A percentile compares a stretch with the other conserved stretches of the same genome.
Evolutionary conservation across 2,329 filamentous ascomycete species (phyloP).

Genomic region (Fusarium falciforme): DNA sequence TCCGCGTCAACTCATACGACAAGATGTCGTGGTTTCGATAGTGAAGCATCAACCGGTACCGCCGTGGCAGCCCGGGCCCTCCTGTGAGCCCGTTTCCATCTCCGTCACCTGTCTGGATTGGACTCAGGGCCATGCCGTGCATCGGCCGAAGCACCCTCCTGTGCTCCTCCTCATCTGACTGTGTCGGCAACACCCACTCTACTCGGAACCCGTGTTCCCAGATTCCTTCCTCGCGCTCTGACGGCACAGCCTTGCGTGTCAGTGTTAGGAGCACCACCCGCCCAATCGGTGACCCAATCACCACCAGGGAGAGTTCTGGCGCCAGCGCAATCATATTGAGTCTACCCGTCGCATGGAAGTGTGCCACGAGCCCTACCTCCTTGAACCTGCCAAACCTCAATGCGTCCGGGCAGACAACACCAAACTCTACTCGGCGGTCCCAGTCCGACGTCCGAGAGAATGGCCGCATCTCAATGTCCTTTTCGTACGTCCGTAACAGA

Average conservation of each 20-base stretch:
- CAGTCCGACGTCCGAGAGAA: slow-evolving; percentile 41
- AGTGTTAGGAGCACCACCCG: slow-evolving; percentile 72
- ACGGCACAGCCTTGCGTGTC: slow-evolving; percentile 47
- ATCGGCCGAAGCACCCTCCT: slow-evolving; percentile 63
- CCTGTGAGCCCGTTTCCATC: slow-evolving; percentile 23
- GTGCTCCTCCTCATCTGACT: slow-evolving; percentile 57
- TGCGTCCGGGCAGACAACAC: slow-evolving; percentile 47
- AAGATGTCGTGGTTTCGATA: slow-evolving; percentile 77
- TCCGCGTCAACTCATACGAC: slow-evolving; percentile 72
- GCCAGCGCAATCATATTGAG: slow-evolving; percentile 73
- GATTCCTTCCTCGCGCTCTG: slow-evolving; percentile 30
- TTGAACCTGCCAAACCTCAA: slow-evolving; percentile 43
- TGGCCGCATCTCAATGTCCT: slow-evolving; percentile 60
- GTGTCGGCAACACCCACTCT: slow-evolving; percentile 63
- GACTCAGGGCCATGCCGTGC: slow-evolving; percentile 75
- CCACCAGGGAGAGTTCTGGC: slow-evolving; percentile 76
- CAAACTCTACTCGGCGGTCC: slow-evolving; percentile 39
- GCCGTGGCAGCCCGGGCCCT: slow-evolving; percentile 49
- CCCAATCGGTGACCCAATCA: slow-evolving; percentile 75
- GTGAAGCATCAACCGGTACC: slow-evolving; percentile 77
- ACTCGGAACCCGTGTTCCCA: slow-evolving; percentile 62
- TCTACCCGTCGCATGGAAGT: slow-evolving; percentile 50
- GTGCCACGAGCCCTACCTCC: slow-evolving; percentile 31
- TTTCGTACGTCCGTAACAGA: slow-evolving; percentile 62
- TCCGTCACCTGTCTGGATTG: slow-evolving; percentile 62